Evolutionary conservation across 2,329 filamentous ascomycete genomes (phyloP), one percentile per base, ranked within the genome.

Genomic region (Aspergillus ochraceoroseus): DNA sequence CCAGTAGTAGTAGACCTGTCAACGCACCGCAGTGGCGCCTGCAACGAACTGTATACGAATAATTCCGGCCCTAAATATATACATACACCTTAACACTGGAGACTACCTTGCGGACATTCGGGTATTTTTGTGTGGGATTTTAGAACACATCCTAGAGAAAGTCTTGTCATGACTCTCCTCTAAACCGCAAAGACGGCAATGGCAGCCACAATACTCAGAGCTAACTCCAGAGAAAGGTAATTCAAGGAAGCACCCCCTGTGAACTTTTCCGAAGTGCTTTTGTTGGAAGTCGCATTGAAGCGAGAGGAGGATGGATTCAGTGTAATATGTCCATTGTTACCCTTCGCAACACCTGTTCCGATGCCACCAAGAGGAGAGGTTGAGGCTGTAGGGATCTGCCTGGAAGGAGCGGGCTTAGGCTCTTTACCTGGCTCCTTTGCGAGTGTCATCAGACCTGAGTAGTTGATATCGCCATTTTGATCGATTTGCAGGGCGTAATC

Each of bases 401-500:
- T 44, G 13, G 31, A 27, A 17, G 35, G 4, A 15, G 30, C 22
- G 2, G 19, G 23, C 7, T 14, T 5, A 22, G 29, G 17, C 8
- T 38, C 26, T 28, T 38, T 30, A 27, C 60, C 63, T 27, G 68
- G 68, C 23, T 62, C 20, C 23, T 43, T 15, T 1, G 30, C 58
- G 31, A 77, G 56, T 20, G 56, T 53, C 57, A 81, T 68, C 19
- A 68, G 69, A 30, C 70, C 73, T 31, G 70, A 75, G 65, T 79
- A 81, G 66, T 82, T 82, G 58, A 66, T 54, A 32, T 61, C 46
- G 27, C 56, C 62, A 43, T 67, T 71, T 56, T 80, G 77, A 9
- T 53, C 57, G 62, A 82, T 79, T 58, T 79, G 62, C 43, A 82
- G 70, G 39, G 79, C 77, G 55, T 81, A 82, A 63, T 77, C 66